These are phyloP conservation scores for Biancaea sappan DNA, from an alignment of 306 rosid species.

Conservation along the genomic window DNA sequence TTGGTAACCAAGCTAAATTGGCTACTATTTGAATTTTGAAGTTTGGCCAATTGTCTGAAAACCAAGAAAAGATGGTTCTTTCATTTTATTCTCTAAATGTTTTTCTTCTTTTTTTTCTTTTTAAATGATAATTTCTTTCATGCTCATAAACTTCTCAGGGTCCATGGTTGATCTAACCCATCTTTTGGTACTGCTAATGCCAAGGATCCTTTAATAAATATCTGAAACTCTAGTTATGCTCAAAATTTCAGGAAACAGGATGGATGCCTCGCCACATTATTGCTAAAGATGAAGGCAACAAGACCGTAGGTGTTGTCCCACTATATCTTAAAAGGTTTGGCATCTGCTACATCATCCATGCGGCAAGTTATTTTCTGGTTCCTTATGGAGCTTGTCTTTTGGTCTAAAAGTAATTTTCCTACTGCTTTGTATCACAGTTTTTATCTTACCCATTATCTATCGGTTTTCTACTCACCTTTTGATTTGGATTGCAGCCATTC, in stretches of 20 bases:
- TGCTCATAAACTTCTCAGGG: neutral
- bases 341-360: conserved; percentile 23
- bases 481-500: conserved; percentile 70
- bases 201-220: neutral
- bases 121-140: neutral
- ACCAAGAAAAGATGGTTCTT: neutral
- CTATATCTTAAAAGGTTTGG: conserved; percentile 80
- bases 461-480: conserved; percentile 6
- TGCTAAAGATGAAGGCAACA: conserved; percentile 58
- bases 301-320: conserved; percentile 74
- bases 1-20: neutral
- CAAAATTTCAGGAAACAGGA: conserved; percentile 67
- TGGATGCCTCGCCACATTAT: conserved; percentile 82
- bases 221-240: neutral
- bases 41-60: neutral
- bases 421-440: neutral
- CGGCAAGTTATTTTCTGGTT: conserved; percentile 22
- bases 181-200: neutral
- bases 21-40: neutral
- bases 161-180: neutral
- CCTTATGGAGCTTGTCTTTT: conserved; percentile 14
- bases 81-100: neutral
- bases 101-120: neutral
- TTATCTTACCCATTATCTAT: neutral
- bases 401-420: conserved; percentile 4